A percentile compares a stretch with the other conserved stretches of the same genome.
Evolutionary conservation across 2,329 filamentous ascomycete genomes (phyloP).

Genomic region (Eurotiales sp.): DNA sequence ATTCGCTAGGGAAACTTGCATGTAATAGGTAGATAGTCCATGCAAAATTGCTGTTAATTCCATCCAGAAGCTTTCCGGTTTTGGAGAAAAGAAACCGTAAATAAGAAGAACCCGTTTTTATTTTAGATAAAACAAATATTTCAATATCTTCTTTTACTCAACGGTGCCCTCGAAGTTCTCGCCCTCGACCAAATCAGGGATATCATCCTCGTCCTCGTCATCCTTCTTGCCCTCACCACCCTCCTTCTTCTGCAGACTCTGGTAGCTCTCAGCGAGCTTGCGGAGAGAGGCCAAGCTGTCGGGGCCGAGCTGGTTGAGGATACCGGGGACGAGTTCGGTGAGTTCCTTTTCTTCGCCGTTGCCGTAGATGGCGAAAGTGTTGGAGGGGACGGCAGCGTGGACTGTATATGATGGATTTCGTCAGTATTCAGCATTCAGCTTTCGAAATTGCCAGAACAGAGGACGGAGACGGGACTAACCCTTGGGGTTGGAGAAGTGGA

Average conservation of each 20-base stretch:
- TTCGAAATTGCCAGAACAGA: slow-evolving; percentile 1
- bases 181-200: slow-evolving; percentile 92
- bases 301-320: slow-evolving; percentile 98
- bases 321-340: slow-evolving; percentile 97
- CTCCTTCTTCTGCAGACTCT: slow-evolving; percentile 95
- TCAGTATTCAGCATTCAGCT: not conserved
- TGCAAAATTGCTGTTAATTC: no score
- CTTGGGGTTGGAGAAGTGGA: slow-evolving; percentile 97
- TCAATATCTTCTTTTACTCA: slow-evolving; percentile 58
- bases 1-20: not conserved
- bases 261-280: slow-evolving; percentile 99
- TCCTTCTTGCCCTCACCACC: slow-evolving; percentile 71
- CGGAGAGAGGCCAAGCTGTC: slow-evolving; percentile 96
- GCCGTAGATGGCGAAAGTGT: slow-evolving; percentile 99
- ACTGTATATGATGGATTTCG: slow-evolving; percentile 64
- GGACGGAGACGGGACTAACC: slow-evolving; percentile 62
- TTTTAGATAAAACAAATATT: not conserved
- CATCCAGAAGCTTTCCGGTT: not conserved
- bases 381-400: slow-evolving; percentile 92
- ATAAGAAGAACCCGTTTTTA: not conserved
- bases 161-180: slow-evolving; percentile 99
- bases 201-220: slow-evolving; percentile 71
- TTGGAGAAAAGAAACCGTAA: not conserved
- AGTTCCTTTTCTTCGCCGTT: slow-evolving; percentile 99
- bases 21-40: no score